These are phyloP conservation scores for Coprinellus micaceus DNA, from an alignment of 768 basidiomycete genomes.

Conservation along the genomic window DNA sequence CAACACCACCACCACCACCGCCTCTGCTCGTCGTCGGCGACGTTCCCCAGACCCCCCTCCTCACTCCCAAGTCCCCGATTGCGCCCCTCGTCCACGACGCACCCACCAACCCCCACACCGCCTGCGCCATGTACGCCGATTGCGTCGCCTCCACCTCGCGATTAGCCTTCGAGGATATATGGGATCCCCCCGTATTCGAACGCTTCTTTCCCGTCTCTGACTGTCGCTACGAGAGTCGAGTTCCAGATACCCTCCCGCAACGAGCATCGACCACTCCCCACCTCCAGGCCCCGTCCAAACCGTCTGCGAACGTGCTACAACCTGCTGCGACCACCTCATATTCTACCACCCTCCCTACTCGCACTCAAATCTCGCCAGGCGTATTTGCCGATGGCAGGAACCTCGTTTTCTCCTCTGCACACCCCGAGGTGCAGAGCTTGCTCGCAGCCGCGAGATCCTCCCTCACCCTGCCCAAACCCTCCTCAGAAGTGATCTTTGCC, in stretches of 20 bases:
- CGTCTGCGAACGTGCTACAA: slow-evolving; percentile 13
- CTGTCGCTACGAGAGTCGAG: slow-evolving; percentile 6
- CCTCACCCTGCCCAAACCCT: slow-evolving; percentile 35
- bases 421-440: slow-evolving; percentile 47
- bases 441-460: slow-evolving; percentile 39
- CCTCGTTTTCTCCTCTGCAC: slow-evolving; percentile 41
- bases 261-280: slow-evolving; percentile 4
- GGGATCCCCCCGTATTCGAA: slow-evolving; percentile 8
- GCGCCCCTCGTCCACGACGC: slow-evolving; percentile 3
- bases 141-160: slow-evolving; percentile 10
- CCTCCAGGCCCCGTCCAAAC: slow-evolving; percentile 21
- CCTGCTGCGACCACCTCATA: slow-evolving; percentile 18
- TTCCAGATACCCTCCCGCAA: background rate
- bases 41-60: background rate
- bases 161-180: slow-evolving; percentile 6
- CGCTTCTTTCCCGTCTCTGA: slow-evolving; percentile 7
- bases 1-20: slow-evolving; percentile 7
- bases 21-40: slow-evolving; percentile 9
- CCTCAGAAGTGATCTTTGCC: slow-evolving; percentile 46
- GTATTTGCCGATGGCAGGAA: slow-evolving; percentile 37
- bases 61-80: background rate
- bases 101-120: slow-evolving; percentile 5
- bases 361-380: slow-evolving; percentile 32
- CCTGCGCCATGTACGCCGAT: slow-evolving; percentile 16
- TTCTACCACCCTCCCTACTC: slow-evolving; percentile 19